Evolutionary conservation across 2,329 filamentous ascomycete genomes (phyloP).

Genomic region (Raffaelea arxii): DNA sequence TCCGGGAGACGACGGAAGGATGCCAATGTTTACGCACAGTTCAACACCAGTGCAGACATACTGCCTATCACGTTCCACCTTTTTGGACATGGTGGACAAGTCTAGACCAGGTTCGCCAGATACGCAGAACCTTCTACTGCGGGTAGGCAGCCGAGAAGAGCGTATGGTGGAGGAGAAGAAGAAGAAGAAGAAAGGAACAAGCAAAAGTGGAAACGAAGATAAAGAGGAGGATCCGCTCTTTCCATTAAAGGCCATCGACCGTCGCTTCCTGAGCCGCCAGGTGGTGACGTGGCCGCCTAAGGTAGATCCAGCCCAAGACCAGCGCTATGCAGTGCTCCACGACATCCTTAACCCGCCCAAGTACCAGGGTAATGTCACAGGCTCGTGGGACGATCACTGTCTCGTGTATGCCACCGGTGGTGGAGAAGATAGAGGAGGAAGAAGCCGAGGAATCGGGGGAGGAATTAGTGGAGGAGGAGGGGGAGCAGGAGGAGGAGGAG

Average conservation of each 20-base stretch:
- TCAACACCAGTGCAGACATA: conserved; percentile 48
- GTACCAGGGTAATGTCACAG: conserved; percentile 25
- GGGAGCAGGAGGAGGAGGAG: not conserved
- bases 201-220: not conserved
- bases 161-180: conserved; percentile 11
- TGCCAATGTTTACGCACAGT: conserved; percentile 36
- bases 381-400: conserved; percentile 34
- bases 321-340: conserved; percentile 25
- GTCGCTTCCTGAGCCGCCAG: conserved; percentile 15
- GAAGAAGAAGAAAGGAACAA: not conserved
- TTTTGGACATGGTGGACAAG: conserved; percentile 50
- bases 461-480: not conserved
- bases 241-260: conserved; percentile 13
- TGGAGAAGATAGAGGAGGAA: not conserved
- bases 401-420: conserved; percentile 33
- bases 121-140: conserved; percentile 37
- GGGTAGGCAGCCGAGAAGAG: conserved; percentile 29
- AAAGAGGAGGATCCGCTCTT: conserved; percentile 13
- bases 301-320: conserved; percentile 4
- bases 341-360: conserved; percentile 28
- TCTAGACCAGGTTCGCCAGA: conserved; percentile 21
- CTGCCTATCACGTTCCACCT: conserved; percentile 39
- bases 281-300: conserved; percentile 25
- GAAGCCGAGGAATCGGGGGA: not conserved
- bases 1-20: conserved; percentile 31